Base-by-base conservation (phyloP, 1,284 basidiomycete species). In the Bjerkandera adusta region DNA sequence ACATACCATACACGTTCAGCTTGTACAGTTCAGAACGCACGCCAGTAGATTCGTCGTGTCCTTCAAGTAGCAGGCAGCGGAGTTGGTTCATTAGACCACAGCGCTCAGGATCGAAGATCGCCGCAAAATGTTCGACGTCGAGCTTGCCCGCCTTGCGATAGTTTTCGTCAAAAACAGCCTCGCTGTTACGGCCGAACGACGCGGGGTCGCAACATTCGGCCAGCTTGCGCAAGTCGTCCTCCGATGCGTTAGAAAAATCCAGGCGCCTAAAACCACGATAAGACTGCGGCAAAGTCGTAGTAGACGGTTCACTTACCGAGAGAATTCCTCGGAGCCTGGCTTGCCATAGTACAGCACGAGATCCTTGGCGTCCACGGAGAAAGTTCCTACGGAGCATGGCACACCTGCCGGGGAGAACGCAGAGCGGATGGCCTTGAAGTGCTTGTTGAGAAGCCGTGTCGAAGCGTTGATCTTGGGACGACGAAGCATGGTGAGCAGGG, bases 1-100 rank as follows among this genome's bases (percentile, higher is more conserved):
- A 43, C 50, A n/a, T 36, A 58, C 64, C 54, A 25, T 65, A 65
- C 0, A 64, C 58, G 39, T 66, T 65, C 13, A 65, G 52, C 44
- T 62, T 62, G 50, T 62, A 60, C 15, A 60, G 45, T 42, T 63
- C 59, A 0, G 52, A 43, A 4, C 30, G 44, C 15, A 64, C 48
- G 16, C 22, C 15, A n/a, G 38, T 46, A 10, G 35, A 22, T 25
- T 25, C 43, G 12, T 3, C 3, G 24, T 54, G 42, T 5, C 55
- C 55, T 25, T 58, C 55, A 11, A 65, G 43, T 6, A 68, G 52
- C 26, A 52, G 51, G 2, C 45, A 30, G 5, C 51, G 51, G 10
- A 68, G 43, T 3, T 44, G 25, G 26, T 64, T 57, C 18, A 63
- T 26, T 10, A 68, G 29, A 5, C 64, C 57, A 5, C 46, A n/a